phyloP scores from a whole-genome alignment of 2,329 filamentous ascomycete species.

The Beauveria sp. region DNA sequence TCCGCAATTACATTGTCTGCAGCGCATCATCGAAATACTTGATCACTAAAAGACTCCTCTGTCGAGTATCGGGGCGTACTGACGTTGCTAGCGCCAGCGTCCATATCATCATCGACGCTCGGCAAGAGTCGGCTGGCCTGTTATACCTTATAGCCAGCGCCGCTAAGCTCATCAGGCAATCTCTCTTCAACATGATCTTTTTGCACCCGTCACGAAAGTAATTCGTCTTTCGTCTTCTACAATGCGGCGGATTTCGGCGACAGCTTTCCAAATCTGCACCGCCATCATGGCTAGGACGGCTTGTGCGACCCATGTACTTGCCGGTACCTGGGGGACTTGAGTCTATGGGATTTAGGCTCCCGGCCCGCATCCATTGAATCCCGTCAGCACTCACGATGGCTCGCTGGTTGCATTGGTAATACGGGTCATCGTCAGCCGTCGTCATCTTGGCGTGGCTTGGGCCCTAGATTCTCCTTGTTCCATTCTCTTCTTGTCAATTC shows the following conservation, averaged over 20 bases:
- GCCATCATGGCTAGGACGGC: neutral
- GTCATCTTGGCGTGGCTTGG: conserved; percentile 7
- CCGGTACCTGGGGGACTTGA: neutral
- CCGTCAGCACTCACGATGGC: neutral
- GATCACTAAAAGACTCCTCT: no score
- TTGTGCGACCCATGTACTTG: neutral
- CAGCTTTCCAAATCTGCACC: neutral
- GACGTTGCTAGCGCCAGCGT: no score
- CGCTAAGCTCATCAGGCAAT: neutral
- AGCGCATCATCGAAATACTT: no score
- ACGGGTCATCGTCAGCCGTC: neutral
- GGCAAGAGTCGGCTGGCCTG: neutral
- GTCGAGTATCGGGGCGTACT: no score
- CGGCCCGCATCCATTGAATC: neutral
- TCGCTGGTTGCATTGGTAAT: neutral
- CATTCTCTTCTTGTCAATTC: no score
- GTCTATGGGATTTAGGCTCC: neutral
- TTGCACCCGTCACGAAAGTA: no score
- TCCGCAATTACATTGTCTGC: no score
- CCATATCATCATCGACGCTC: no score
- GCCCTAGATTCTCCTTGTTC: neutral
- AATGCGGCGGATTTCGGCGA: no score
- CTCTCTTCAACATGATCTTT: no score
- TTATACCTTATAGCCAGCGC: neutral
- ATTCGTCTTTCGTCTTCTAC: neutral